Conservation (phyloP, 148 eudicot species). For the Cornus florida region DNA sequence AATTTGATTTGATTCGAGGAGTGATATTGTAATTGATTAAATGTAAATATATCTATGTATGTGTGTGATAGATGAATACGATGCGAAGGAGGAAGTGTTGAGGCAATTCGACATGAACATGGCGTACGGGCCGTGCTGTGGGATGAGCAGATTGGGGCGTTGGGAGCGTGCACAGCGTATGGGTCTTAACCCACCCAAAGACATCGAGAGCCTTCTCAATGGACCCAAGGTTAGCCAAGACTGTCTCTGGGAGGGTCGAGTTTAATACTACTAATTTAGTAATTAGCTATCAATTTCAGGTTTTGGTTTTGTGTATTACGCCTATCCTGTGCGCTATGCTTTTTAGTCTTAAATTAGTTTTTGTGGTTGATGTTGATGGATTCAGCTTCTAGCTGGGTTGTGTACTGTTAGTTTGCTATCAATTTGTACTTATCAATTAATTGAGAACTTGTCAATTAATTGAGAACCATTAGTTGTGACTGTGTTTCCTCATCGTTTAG, state of each 20-base stretch:
- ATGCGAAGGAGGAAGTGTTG: conserved; percentile 52
- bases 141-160: conserved; percentile 57
- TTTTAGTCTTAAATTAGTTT: too few species aligned
- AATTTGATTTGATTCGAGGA: neutral
- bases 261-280: conserved; percentile 21
- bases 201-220: conserved; percentile 38
- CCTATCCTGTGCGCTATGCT: too few species aligned
- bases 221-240: conserved; percentile 30
- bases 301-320: too few species aligned
- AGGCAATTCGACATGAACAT: conserved; percentile 82
- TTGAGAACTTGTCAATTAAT: too few species aligned
- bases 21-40: neutral
- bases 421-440: too few species aligned
- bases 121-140: conserved; percentile 72
- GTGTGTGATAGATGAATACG: conserved; percentile 36
- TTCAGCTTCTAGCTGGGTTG: too few species aligned
- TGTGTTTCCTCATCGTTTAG: too few species aligned
- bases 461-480: too few species aligned
- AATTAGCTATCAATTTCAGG: too few species aligned
- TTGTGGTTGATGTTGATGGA: too few species aligned
- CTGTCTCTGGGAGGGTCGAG: conserved; percentile 66
- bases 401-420: too few species aligned
- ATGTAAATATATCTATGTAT: neutral
- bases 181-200: conserved; percentile 61
- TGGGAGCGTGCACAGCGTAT: conserved; percentile 58